Conservation (phyloP, 352 stramenopile species). For the Halophytophthora polymorphica region DNA sequence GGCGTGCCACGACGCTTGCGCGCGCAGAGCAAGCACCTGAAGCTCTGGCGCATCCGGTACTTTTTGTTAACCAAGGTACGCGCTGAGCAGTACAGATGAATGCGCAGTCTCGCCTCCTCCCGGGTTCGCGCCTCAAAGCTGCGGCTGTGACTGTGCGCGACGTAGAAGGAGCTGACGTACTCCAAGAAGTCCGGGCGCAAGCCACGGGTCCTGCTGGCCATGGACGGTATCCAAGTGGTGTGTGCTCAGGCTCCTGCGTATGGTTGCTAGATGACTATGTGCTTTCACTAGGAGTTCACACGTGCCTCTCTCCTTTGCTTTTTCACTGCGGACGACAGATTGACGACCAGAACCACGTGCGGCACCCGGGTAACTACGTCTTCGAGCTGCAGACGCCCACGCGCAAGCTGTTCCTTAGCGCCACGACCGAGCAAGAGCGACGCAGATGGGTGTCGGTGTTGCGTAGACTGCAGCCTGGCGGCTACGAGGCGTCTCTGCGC, state of each 20-base stretch:
- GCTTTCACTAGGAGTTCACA: not conserved
- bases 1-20: too few species aligned
- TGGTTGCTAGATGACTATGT: not conserved
- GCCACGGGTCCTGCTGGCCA: slow-evolving; percentile 33
- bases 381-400: slow-evolving; percentile 61
- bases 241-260: slow-evolving; percentile 6
- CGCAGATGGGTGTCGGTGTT: slow-evolving; percentile 60
- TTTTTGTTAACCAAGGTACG: slow-evolving; percentile 75
- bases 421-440: slow-evolving; percentile 72
- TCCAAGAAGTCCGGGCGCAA: slow-evolving; percentile 84
- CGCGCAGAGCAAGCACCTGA: slow-evolving; percentile 76
- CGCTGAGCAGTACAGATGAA: not conserved
- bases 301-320: too few species aligned
- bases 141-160: not conserved
- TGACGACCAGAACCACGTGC: slow-evolving; percentile 78
- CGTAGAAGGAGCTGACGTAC: slow-evolving; percentile 72
- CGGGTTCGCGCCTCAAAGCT: not conserved
- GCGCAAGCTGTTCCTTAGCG: slow-evolving; percentile 62
- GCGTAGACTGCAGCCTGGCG: slow-evolving; percentile 33
- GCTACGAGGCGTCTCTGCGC: slow-evolving; percentile 12
- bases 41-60: slow-evolving; percentile 86
- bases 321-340: slow-evolving; percentile 34
- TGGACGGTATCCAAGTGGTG: slow-evolving; percentile 68
- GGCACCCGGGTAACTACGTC: slow-evolving; percentile 71
- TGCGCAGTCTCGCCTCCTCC: not conserved